Evolutionary conservation across 1,284 basidiomycete genomes (phyloP), one percentile per base, ranked within the genome.

Genomic region (Cutaneotrichosporon mucoides): DNA sequence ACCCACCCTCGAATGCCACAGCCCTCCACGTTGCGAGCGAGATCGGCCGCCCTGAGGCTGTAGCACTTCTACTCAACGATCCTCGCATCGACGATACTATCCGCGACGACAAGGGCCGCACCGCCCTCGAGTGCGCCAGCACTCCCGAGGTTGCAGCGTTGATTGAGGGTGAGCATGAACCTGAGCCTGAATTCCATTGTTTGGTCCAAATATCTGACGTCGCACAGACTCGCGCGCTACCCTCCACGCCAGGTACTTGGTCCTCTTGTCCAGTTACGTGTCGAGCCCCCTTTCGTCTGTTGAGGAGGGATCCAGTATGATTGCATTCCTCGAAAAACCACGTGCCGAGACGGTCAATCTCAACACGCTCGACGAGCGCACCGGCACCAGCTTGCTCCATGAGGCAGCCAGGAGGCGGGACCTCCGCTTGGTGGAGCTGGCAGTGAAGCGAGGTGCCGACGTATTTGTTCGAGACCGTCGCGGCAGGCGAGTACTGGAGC

Each of bases 341-440:
- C 40, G 84, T 40, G 63, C 73, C 33, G 64, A 73, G 49, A 67
- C 73, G 11, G 65, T 80, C 57, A 79, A 81, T 60, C 70, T 79
- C 51, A 75, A 72, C 41, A 69, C 74, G 0, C 68, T 92, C 9
- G 90, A 94, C 62, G 84, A 88, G 47, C 82, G 84, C n/a, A 84
- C 85, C 1, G 92, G 92, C 1, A 83, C 84, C 5, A 87, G 91
- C 1, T 78, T 96, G 1, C 81, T 97, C 1, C 93, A 97, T 67
- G 92, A 94, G 74, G 92, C 93, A 0, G 91, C 90, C 0, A 81
- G 84, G 11, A 82, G 91, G 34, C 89, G 89, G 58, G 91, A 97
- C 72, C 79, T 93, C 7, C 81, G 85, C 10, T 79, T 96, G 15
- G 86, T 97, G 40, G 90, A 96, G 73, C 81, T 91, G 10, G 88